Evolutionary conservation across 352 stramenopile genomes (phyloP).

Genomic region (Globisporangium megalacanthum): DNA sequence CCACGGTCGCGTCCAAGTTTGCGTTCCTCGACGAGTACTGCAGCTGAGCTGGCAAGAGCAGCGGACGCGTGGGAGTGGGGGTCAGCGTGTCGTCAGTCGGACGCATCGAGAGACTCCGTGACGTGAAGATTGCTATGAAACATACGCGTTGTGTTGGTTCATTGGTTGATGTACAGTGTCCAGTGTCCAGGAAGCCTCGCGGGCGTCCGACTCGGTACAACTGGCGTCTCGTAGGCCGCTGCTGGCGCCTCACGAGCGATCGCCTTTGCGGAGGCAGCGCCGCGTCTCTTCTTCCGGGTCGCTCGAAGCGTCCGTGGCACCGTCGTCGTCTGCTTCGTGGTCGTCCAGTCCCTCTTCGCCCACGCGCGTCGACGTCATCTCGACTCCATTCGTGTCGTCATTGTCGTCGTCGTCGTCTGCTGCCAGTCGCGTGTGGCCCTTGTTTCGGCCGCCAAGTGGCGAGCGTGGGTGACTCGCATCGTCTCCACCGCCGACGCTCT

Average conservation of each 20-base stretch:
- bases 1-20: conserved; percentile 50
- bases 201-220: too few relatives aligned
- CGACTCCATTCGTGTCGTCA: background rate
- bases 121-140: too few relatives aligned
- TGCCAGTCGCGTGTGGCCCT: background rate
- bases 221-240: background rate
- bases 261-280: conserved; percentile 5
- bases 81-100: background rate
- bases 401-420: background rate
- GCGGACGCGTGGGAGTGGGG: background rate
- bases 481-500: conserved; percentile 18
- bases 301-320: background rate
- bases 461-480: conserved; percentile 12
- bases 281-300: conserved; percentile 9
- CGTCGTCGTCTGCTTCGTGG: conserved; percentile 4
- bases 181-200: too few relatives aligned
- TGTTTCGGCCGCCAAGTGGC: background rate
- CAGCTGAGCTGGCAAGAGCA: conserved; percentile 1
- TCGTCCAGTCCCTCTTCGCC: conserved; percentile 6
- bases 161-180: too few relatives aligned
- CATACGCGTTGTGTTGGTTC: too few relatives aligned
- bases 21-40: conserved; percentile 42
- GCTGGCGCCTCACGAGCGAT: background rate
- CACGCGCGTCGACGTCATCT: conserved; percentile 4
- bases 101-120: too few relatives aligned